Evolutionary conservation across 495 filamentous ascomycete species (phyloP).

Genomic region (Neurospora sp.): DNA sequence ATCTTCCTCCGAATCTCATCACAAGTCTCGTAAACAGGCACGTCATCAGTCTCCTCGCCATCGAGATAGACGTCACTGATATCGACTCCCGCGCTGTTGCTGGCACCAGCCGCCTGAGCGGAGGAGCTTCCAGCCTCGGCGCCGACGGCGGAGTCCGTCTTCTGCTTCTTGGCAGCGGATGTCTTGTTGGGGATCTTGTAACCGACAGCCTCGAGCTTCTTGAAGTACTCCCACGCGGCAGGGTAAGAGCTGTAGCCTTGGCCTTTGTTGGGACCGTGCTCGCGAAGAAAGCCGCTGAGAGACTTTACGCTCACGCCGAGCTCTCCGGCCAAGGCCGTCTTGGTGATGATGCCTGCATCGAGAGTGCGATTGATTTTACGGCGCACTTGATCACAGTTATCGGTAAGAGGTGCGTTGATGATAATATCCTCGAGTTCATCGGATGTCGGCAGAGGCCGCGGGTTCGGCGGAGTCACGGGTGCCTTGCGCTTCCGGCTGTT

Average conservation of each 20-base stretch:
- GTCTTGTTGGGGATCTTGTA: constrained; percentile 15
- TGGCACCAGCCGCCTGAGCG: background rate
- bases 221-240: constrained; percentile 25
- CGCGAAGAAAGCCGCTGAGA: constrained; percentile 27
- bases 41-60: constrained; percentile 31
- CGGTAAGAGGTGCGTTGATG: constrained; percentile 11
- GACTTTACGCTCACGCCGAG: constrained; percentile 26
- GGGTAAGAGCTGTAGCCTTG: constrained; percentile 14
- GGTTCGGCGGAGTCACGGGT: constrained; percentile 14
- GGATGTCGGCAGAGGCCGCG: constrained; percentile 6
- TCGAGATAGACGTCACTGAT: constrained; percentile 27
- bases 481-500: constrained; percentile 26
- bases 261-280: constrained; percentile 25
- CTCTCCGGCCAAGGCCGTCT: constrained; percentile 31
- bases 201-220: constrained; percentile 20
- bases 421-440: constrained; percentile 10
- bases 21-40: constrained; percentile 45
- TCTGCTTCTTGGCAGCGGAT: constrained; percentile 18
- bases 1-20: constrained; percentile 49
- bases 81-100: constrained; percentile 15
- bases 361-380: constrained; percentile 34
- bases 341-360: constrained; percentile 37
- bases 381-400: constrained; percentile 30
- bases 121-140: constrained; percentile 1
- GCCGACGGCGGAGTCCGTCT: constrained; percentile 4